phyloP scores from a whole-genome alignment of 345 rosid species.

The Populus tremula region DNA sequence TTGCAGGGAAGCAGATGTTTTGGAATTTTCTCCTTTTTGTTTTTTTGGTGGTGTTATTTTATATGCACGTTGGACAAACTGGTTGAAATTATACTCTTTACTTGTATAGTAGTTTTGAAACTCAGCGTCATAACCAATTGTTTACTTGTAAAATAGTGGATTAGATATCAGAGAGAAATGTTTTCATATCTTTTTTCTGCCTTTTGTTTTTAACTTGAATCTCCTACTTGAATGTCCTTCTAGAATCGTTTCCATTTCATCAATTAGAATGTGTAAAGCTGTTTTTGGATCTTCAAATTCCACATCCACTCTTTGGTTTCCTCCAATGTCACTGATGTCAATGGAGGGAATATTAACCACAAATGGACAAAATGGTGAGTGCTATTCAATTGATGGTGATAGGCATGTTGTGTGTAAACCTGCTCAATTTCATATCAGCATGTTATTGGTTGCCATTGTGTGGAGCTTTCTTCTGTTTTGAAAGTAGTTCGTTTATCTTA shows the following conservation, averaged over 20 bases:
- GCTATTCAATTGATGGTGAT: background rate
- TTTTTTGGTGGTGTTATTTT: background rate
- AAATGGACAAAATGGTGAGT: background rate
- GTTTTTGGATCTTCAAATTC: background rate
- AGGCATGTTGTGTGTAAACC: background rate
- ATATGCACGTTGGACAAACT: background rate
- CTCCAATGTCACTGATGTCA: background rate
- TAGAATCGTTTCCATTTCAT: background rate
- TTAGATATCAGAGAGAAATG: background rate
- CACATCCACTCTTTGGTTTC: background rate
- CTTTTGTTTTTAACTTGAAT: background rate
- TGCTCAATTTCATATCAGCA: background rate
- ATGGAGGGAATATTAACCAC: background rate
- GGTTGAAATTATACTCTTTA: background rate
- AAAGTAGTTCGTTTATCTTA: background rate
- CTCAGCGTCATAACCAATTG: background rate
- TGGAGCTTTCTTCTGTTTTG: background rate
- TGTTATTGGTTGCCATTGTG: background rate
- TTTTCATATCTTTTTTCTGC: background rate
- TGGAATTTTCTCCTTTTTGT: background rate
- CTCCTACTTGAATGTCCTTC: background rate
- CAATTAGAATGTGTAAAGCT: background rate
- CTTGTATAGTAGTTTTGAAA: background rate
- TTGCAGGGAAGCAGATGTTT: background rate
- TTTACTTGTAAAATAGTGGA: slow-evolving; percentile 8